Evolutionary conservation across 768 basidiomycete species (phyloP), one percentile per base, ranked within the genome.

Genomic region (Suillus clintonianus): DNA sequence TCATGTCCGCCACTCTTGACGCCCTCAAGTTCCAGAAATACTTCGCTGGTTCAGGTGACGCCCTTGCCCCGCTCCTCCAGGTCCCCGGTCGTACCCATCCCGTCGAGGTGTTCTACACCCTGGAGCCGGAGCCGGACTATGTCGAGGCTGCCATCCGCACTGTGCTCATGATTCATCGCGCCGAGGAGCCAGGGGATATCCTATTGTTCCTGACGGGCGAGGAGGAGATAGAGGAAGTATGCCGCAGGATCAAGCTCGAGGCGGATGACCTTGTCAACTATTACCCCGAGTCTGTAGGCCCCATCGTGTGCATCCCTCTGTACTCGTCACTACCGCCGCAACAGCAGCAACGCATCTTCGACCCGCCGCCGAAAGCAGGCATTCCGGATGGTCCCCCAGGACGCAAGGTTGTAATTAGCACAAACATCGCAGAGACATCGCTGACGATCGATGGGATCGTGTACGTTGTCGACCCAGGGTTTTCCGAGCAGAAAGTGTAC

Each of bases 1-100:
- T 99, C 82, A 99, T 99, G 97, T 95, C 92, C 43, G 97, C 97
- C 15, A 99, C 97, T 1, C 88, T 99, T n/a, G 96, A 98, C 72
- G 93, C 96, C 1, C 83, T 91, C 74, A 99, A 99, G 76, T 99
- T 99, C 80, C 95, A 95, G 75, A 93, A 90, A 71, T 99, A 98
- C 82, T 98, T 97, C 74, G 83, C 82, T 50, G 71, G 87, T 62
- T 78, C 79, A 60, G 60, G 62, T 13, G 65, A 65, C 8, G 69
- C 75, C n/a, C 70, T 79, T 2, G 93, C 90, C 1, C 93, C 94
- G 1, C 79, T 95, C 4, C 94, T 95, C 83, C 93, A 92, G 71
- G 92, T 95, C 5, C 93, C 95, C 1, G 95, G 95, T 48, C 86
- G 95, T 36, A 95, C 95, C 7, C 94, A 97, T 78, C 93, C 95